Conservation (phyloP, 2,329 filamentous ascomycete genomes). For the Talaromyces pinophilus region DNA sequence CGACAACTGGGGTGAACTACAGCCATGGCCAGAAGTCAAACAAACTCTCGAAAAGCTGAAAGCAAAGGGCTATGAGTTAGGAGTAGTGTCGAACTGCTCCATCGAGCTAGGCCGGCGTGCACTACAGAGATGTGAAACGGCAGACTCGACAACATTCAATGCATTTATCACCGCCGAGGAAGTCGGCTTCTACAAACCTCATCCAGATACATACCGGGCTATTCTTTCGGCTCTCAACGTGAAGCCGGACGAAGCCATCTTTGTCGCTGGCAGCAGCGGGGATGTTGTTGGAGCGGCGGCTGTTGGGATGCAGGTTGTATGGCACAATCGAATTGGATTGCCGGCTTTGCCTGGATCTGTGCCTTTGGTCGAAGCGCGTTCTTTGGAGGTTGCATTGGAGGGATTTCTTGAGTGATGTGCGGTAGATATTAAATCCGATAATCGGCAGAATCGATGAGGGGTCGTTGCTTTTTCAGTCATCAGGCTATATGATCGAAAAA, state of each 20-base stretch:
- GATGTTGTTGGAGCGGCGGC: slow-evolving; percentile 44
- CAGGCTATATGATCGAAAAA: background rate
- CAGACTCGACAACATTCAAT: slow-evolving; percentile 32
- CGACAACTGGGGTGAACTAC: slow-evolving; percentile 32
- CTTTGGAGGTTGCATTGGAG: slow-evolving; percentile 15
- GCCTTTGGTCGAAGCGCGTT: slow-evolving; percentile 20
- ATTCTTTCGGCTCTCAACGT: slow-evolving; percentile 35
- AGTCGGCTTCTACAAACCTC: slow-evolving; percentile 45
- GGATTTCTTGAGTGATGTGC: background rate
- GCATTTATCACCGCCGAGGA: slow-evolving; percentile 43
- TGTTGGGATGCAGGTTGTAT: slow-evolving; percentile 45
- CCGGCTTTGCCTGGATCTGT: slow-evolving; percentile 21
- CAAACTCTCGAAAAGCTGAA: slow-evolving; percentile 28
- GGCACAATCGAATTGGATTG: slow-evolving; percentile 37
- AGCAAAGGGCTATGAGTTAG: slow-evolving; percentile 35
- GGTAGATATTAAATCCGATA: background rate
- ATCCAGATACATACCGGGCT: slow-evolving; percentile 35
- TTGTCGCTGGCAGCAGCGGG: slow-evolving; percentile 45
- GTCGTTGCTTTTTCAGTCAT: background rate
- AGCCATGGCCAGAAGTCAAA: slow-evolving; percentile 30
- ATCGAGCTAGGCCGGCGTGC: slow-evolving; percentile 31
- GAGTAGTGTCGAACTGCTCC: slow-evolving; percentile 45
- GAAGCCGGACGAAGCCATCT: slow-evolving; percentile 33
- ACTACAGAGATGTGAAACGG: slow-evolving; percentile 22
- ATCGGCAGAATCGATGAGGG: background rate